Base-by-base conservation (phyloP, 441 rosid species). In the Arabidopsis hybrid region DNA sequence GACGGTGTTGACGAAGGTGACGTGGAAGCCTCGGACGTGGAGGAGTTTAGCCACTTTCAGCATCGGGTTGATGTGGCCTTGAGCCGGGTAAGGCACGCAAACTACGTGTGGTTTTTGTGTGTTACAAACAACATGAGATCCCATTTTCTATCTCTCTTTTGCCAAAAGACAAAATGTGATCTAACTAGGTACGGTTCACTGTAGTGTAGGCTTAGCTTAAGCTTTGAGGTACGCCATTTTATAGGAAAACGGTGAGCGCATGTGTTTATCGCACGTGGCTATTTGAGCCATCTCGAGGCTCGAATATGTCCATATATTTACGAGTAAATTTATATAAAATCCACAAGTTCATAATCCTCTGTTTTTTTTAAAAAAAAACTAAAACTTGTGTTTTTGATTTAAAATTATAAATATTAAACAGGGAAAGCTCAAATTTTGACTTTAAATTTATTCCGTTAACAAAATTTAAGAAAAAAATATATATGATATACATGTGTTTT, bases 21-120 rank as follows among this genome's bases (percentile, higher is more conserved):
- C 71, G 34, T 77, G 65, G 55, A 78, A 78, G 38, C 81, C 81
- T 78, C 13, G 67, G 8, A 7, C 26, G 67, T 78, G 78, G 42
- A 78, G 74, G 36, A 78, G 74, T 58, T 78, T 63, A 60, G 78
- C 78, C 21, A 73, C 65, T 10, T 78, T 61, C 16, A 73, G 17
- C 81, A 78, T 66, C 7, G 81, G 78, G 1, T 49, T 78, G 46
- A 78, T 73, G 70, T 73, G 78, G n/a, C 81, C 78, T 31, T 78
- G 81, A 16, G 73, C 65, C 18, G 74, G 81, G 42, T 40, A 62
- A 3, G 78, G 81, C 38, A 78, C 56, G 29, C 73, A 72, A 12
- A 73, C 74, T 29, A 39, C 78, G 39, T 78, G 81, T 45, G 74
- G 74, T 61, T 78, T 78, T 31, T 71, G 35, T 50, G 13, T 17